Evolutionary conservation across 768 basidiomycete genomes (phyloP).

Genomic region (Myochromella boudieri): DNA sequence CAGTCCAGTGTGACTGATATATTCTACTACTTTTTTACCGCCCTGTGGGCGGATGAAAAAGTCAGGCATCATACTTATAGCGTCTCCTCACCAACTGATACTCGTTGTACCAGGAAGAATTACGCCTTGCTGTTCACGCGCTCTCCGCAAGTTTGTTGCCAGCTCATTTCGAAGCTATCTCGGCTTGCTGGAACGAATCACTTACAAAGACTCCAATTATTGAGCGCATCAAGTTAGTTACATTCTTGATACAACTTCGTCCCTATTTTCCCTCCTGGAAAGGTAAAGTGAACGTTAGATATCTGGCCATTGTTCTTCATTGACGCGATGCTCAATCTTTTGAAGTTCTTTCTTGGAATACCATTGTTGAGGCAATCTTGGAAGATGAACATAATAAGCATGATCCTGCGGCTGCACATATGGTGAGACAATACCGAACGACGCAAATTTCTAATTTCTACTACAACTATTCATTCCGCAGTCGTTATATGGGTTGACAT

Average conservation of each 20-base stretch:
- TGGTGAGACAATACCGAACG: constrained; percentile 32
- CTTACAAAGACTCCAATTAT: constrained; percentile 52
- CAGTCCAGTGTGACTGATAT: constrained; percentile 57
- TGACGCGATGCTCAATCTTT: neutral
- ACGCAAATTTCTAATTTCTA: neutral
- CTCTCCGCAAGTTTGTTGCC: constrained; percentile 62
- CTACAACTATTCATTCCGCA: constrained; percentile 13
- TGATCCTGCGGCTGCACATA: constrained; percentile 35
- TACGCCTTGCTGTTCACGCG: constrained; percentile 57
- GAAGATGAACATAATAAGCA: constrained; percentile 53
- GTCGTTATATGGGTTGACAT: constrained; percentile 47
- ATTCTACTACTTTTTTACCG: constrained; percentile 59
- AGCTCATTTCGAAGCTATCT: constrained; percentile 63
- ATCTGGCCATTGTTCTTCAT: neutral
- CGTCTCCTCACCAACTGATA: neutral
- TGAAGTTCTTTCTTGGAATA: constrained; percentile 65
- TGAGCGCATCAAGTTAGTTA: constrained; percentile 57
- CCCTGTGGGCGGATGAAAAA: constrained; percentile 63
- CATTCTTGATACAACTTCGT: constrained; percentile 68
- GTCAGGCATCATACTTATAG: constrained; percentile 32
- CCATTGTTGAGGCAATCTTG: constrained; percentile 54
- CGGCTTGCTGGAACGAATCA: constrained; percentile 67
- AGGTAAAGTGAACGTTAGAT: constrained; percentile 35
- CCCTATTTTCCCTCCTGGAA: constrained; percentile 68
- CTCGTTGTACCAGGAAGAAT: constrained; percentile 56